A percentile compares a stretch with the other conserved stretches of the same genome.
phyloP scores from a whole-genome alignment of 148 eudicot species.

The Vaccinium vitisidaea region DNA sequence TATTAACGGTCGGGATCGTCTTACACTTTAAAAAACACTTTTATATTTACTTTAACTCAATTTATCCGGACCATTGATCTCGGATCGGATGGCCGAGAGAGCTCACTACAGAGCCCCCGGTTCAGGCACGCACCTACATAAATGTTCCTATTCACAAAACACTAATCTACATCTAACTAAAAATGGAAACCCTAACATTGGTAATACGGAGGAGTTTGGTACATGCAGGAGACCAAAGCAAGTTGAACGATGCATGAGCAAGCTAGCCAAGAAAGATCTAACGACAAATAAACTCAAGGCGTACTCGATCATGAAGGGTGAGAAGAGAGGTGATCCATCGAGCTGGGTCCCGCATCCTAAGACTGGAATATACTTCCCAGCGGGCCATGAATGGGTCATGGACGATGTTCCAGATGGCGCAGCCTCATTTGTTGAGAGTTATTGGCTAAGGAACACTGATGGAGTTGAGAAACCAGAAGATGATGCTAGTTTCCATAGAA shows the following conservation, averaged over 20 bases:
- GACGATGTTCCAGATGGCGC: conserved; percentile 43
- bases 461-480: conserved; percentile 47
- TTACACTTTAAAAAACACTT: no score
- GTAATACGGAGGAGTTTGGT: not conserved
- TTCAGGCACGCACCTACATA: no score
- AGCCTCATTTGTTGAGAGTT: conserved; percentile 29
- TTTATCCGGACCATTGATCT: no score
- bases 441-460: conserved; percentile 52
- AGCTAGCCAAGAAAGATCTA: not conserved
- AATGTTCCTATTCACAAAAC: no score
- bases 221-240: not conserved
- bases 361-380: conserved; percentile 52
- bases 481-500: not conserved
- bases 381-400: conserved; percentile 65
- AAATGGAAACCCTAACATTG: no score
- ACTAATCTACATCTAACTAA: no score
- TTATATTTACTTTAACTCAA: no score
- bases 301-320: not conserved
- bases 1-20: no score
- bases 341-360: conserved; percentile 63
- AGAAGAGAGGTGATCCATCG: not conserved
- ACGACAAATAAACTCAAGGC: not conserved
- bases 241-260: not conserved
- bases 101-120: no score
- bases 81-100: no score